phyloP scores from a whole-genome alignment of 441 rosid genomes.

The Populus hybrid region DNA sequence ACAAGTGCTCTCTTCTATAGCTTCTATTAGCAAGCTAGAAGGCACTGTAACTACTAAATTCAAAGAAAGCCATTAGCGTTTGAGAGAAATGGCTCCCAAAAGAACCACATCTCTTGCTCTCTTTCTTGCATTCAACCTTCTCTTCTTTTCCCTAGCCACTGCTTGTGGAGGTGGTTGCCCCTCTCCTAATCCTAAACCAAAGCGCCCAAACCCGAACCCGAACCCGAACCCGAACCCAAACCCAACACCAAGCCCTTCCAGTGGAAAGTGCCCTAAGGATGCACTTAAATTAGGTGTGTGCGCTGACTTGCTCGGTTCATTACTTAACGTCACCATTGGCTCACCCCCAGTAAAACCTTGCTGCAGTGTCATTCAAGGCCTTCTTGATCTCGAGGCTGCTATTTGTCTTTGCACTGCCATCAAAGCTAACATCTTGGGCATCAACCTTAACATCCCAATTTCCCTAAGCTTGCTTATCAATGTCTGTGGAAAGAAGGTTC shows the following conservation, averaged over 20 bases:
- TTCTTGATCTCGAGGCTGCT: constrained; percentile 70
- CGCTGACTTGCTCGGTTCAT: constrained; percentile 59
- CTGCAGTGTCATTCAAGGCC: constrained; percentile 64
- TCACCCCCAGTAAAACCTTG: constrained; percentile 60
- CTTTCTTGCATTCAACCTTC: constrained; percentile 53
- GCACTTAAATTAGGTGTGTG: constrained; percentile 70
- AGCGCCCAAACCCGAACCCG: constrained; percentile 29
- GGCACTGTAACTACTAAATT: background rate
- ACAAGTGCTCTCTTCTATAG: constrained; percentile 11
- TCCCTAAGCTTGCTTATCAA: constrained; percentile 67
- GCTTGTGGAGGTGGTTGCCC: constrained; percentile 60
- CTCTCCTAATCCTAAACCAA: constrained; percentile 43
- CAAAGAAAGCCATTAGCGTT: background rate
- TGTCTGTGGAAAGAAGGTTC: constrained; percentile 59
- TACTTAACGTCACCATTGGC: constrained; percentile 56
- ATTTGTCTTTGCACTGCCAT: constrained; percentile 82
- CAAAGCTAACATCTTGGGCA: constrained; percentile 60
- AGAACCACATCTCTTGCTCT: constrained; percentile 52
- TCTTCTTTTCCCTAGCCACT: constrained; percentile 51
- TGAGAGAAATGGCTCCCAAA: constrained; percentile 53
- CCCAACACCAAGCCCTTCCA: constrained; percentile 42
- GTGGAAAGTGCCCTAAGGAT: constrained; percentile 57
- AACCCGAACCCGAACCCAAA: constrained; percentile 30
- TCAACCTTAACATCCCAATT: constrained; percentile 58
- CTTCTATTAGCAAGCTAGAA: constrained; percentile 14